A percentile compares a stretch with the other conserved stretches of the same genome.
Conservation (phyloP, 345 rosid species). For the Syzygium oleosum region DNA sequence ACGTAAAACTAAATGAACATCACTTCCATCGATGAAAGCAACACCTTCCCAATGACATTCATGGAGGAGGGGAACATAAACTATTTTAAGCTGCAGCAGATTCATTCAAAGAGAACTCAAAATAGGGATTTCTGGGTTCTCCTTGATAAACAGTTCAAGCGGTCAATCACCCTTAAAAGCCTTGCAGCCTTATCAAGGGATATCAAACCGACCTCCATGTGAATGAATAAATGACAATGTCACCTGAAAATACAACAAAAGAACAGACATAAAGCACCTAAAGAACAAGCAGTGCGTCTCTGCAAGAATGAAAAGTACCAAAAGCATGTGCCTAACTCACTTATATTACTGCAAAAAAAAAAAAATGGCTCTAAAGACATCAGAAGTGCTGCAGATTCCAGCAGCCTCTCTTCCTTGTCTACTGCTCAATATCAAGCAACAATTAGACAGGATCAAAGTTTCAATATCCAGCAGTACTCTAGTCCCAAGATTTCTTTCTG, state of each 20-base stretch:
- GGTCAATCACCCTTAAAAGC: not conserved
- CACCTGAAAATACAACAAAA: not conserved
- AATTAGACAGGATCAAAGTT: not conserved
- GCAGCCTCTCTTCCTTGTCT: not conserved
- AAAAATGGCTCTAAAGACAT: not conserved
- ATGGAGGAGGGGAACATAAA: not conserved
- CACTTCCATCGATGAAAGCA: not conserved
- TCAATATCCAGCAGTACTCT: not conserved
- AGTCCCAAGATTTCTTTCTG: not conserved
- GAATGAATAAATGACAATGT: not conserved
- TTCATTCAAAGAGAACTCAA: not conserved
- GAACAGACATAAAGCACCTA: not conserved
- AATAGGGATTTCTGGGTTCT: not conserved
- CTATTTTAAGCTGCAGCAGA: not conserved
- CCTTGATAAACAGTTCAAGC: not conserved
- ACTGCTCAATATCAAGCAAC: not conserved
- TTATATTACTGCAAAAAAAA: not conserved
- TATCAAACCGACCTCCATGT: not conserved
- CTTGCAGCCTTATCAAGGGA: not conserved
- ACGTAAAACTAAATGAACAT: not conserved
- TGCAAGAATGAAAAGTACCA: not conserved
- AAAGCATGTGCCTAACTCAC: not conserved
- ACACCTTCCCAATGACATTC: not conserved
- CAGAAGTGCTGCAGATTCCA: not conserved
- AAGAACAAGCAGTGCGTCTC: not conserved